phyloP scores from a whole-genome alignment of 176 grass and related monocot genomes.

The Carex littledalei region DNA sequence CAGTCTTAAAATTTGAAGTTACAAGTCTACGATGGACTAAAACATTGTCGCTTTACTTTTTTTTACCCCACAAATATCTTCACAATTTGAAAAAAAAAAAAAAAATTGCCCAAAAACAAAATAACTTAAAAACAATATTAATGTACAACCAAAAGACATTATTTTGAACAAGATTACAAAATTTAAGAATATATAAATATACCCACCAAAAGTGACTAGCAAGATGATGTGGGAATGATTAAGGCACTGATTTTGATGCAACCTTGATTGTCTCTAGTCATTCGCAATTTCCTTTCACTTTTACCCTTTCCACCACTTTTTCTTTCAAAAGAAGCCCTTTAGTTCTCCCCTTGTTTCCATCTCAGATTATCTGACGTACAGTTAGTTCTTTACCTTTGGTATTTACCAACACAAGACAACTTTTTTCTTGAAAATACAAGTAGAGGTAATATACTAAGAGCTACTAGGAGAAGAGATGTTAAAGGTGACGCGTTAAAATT shows the following conservation, averaged over 20 bases:
- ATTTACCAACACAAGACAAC: slow-evolving; percentile 48
- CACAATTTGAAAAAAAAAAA: not conserved
- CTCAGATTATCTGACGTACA: slow-evolving; percentile 18
- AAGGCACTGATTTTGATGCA: slow-evolving; percentile 45
- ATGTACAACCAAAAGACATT: slow-evolving; percentile 56
- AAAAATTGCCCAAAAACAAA: slow-evolving; percentile 15
- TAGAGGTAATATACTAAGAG: slow-evolving; percentile 18
- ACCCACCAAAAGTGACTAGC: slow-evolving; percentile 40
- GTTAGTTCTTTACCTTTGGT: slow-evolving; percentile 17
- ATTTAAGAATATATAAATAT: slow-evolving; percentile 43
- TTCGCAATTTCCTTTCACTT: slow-evolving; percentile 38
- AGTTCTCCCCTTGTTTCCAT: slow-evolving; percentile 18
- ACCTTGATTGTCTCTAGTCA: slow-evolving; percentile 45
- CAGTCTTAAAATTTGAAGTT: not conserved
- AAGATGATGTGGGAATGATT: slow-evolving; percentile 46
- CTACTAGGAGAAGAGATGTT: slow-evolving; percentile 13
- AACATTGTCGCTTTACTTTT: slow-evolving; percentile 3
- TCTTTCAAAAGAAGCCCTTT: slow-evolving; percentile 27
- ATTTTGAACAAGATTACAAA: slow-evolving; percentile 43
- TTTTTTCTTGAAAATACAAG: slow-evolving; percentile 38
- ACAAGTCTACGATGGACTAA: not conserved
- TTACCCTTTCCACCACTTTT: slow-evolving; percentile 23
- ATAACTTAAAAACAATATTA: slow-evolving; percentile 22
- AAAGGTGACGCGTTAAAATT: slow-evolving; percentile 19
- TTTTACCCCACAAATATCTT: not conserved